Base-by-base conservation (phyloP, 208 protist species). In the Trichomonas gallinae region DNA sequence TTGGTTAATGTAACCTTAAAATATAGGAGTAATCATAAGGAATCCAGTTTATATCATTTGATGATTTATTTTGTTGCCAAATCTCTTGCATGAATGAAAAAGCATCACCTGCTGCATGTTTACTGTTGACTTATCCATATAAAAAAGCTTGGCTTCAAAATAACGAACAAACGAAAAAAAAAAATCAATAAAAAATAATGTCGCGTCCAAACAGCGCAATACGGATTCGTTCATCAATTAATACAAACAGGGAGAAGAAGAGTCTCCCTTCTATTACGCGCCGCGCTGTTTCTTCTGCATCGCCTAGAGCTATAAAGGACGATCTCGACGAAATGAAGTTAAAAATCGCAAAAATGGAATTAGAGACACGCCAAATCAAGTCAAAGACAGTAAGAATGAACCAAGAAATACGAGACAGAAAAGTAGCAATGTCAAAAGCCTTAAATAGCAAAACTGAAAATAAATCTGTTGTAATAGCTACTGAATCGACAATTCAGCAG, bases 361-460 rank as follows among this genome's bases (percentile, higher is more conserved):
- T 46, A 44, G 83, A 89, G 31, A 89, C 83, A 31, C 31, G 40
- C 3, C 83, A 89, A 89, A 31, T 89, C 13, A 89, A 46, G 38
- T 89, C 83, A 46, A 89, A 89, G 38, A 89, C 38, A 89, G 31
- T 40, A 31, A 44, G 83, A 89, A 89, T 89, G 83, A 89, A 89
- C 13, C 83, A 89, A 46, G 38, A 44, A 31, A 89, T 89, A 26
- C 34, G 38, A 44, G 83, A 89, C 8, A 44, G 83, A 46, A 89
- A 44, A 31, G 36, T 40, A 31, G 34, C 31, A 13, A 89, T 89
- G 17, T 44, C 9, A 8, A 89, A 89, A 89, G 83, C 83, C 15
- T 89, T 89, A 45, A 45, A 26, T 46, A 34, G 38, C 15, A 89
- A 34, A 89, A 45, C 34, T 0, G 83, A 89, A 46, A 34, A 2